Evolutionary conservation across 495 filamentous ascomycete species (phyloP).

Genomic region (Aeminium ludgeri): DNA sequence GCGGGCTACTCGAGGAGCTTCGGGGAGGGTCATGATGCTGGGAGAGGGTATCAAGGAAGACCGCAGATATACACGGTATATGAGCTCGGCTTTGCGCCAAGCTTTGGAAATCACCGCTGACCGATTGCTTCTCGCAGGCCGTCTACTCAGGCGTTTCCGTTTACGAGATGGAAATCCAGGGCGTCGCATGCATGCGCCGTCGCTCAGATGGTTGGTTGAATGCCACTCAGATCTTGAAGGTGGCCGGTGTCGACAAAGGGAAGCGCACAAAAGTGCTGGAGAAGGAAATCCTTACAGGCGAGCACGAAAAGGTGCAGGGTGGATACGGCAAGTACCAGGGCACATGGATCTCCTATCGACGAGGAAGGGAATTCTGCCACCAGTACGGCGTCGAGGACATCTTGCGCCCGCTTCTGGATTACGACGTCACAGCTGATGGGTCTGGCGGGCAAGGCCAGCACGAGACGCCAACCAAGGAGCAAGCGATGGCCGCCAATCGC

Average conservation of each 20-base stretch:
- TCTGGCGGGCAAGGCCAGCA: slow-evolving; percentile 38
- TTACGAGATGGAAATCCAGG: slow-evolving; percentile 94
- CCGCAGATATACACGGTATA: slow-evolving; percentile 20
- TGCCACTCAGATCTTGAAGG: slow-evolving; percentile 88
- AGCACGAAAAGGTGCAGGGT: slow-evolving; percentile 96
- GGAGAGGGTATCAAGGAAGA: slow-evolving; percentile 8
- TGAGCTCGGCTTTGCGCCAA: background rate
- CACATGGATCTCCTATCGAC: slow-evolving; percentile 87
- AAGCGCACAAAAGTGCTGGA: slow-evolving; percentile 94
- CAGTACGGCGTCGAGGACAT: slow-evolving; percentile 88
- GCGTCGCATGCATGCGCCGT: slow-evolving; percentile 82
- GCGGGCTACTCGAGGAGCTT: slow-evolving; percentile 13
- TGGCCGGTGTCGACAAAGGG: slow-evolving; percentile 90
- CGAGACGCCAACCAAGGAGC: slow-evolving; percentile 95
- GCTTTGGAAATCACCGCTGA: background rate
- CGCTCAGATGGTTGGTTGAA: slow-evolving; percentile 86
- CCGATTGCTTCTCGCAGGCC: slow-evolving; percentile 37
- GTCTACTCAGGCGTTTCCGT: slow-evolving; percentile 88
- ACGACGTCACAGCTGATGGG: slow-evolving; percentile 71
- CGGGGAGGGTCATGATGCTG: slow-evolving; percentile 5
- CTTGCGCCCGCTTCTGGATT: slow-evolving; percentile 66
- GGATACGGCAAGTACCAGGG: slow-evolving; percentile 98
- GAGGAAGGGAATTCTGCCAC: slow-evolving; percentile 79
- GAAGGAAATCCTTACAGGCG: slow-evolving; percentile 87
- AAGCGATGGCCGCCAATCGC: slow-evolving; percentile 92